These are phyloP conservation scores for Mortierella sp. DNA, from an alignment of 371 early-diverging fungal species.

Conservation along the genomic window DNA sequence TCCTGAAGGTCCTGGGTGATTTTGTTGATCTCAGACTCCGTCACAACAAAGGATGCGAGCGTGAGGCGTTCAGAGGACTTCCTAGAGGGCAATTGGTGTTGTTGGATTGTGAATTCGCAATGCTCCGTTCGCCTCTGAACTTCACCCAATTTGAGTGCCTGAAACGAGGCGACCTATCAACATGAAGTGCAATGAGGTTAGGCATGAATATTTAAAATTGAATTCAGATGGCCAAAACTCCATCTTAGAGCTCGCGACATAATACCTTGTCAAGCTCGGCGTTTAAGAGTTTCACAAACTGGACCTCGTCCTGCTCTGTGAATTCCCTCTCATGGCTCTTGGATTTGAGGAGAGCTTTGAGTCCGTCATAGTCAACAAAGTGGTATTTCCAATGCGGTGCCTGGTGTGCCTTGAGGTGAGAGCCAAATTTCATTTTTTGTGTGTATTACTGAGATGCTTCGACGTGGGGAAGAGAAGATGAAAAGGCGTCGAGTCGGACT, in stretches of 20 bases:
- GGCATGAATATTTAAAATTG: not conserved
- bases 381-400: slow-evolving; percentile 81
- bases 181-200: not conserved
- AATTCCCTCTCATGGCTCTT: slow-evolving; percentile 53
- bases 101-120: slow-evolving; percentile 79
- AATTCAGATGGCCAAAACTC: no score
- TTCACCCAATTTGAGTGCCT: slow-evolving; percentile 81
- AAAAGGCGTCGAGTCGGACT: no score
- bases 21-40: slow-evolving; percentile 79
- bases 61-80: slow-evolving; percentile 62
- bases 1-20: slow-evolving; percentile 88
- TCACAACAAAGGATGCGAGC: slow-evolving; percentile 53
- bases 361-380: slow-evolving; percentile 87
- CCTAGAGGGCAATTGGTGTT: slow-evolving; percentile 61
- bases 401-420: slow-evolving; percentile 70
- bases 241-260: no score
- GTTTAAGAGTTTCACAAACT: slow-evolving; percentile 78
- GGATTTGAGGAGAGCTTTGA: slow-evolving; percentile 76
- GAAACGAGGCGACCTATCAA: slow-evolving; percentile 82
- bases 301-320: slow-evolving; percentile 75
- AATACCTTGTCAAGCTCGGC: slow-evolving; percentile 90
- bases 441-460: not conserved
- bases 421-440: slow-evolving; percentile 82
- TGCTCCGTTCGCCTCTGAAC: slow-evolving; percentile 84
- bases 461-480: not conserved